Base-by-base conservation (phyloP, 2,329 filamentous ascomycete genomes). In the Truncatella angustata region DNA sequence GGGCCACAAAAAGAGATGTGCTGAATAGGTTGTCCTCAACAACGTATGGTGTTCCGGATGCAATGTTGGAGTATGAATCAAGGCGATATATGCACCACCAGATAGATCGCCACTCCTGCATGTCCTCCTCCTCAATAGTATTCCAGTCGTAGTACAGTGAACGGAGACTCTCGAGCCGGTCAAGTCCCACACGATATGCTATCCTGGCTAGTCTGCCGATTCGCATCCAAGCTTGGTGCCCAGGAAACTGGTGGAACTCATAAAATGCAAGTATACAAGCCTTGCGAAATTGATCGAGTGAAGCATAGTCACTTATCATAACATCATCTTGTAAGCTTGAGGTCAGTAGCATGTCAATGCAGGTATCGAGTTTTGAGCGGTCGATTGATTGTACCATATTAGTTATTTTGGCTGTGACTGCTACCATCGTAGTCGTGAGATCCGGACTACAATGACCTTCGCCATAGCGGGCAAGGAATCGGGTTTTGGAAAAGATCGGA, bases 31-130 rank as follows among this genome's bases (percentile, higher is more conserved):
- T 61, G 20, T 57, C 47, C 7, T 67, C 63, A 14, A 67, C 47
- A 4, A 66, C 36, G 34, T 61, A 66, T 34, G 65, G 65, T 0
- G 61, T 59, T 2, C 53, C 63, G 1, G 61, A 59, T 5, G 65
- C 54, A 2, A 68, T 63, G 49, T 70, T 71, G 10, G 66, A 65
- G 50, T 71, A 71, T 1, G 64, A 60, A 49, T 71, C 69, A 2
- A 71, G 58, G 23, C 64, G 62, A 53, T 68, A 71, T 30, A 71
- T 60, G 51, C 62, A 66, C 68, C 68, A 70, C 65, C 67, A 71
- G 35, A 69, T 46, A 24, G 56, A 56, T 40, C 67, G 60, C 69
- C 69, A 71, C 51, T 68, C 63, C 49, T 70, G 63, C 1, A 66
- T 59, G 5, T 69, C 66, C n/a, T 66, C 64, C 10, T 64, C 56